Percentiles rank a stretch among this genome's conserved stretches.
phyloP scores from a whole-genome alignment of 495 filamentous ascomycete genomes.

The Melanomma pulvis-pyrius region DNA sequence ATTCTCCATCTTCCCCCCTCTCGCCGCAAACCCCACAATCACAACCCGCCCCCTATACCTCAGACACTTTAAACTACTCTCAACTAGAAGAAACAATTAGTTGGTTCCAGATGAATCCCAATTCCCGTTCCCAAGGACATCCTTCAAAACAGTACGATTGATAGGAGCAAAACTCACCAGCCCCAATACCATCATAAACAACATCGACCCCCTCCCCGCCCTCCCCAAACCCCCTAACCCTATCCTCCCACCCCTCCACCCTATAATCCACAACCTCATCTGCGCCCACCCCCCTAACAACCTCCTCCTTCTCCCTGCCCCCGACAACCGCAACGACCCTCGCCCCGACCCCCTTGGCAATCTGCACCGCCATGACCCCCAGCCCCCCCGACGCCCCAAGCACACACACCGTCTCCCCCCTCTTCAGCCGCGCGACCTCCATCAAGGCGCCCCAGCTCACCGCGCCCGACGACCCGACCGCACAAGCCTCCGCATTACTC shows the following conservation, averaged over 20 bases:
- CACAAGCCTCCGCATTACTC: constrained; percentile 31
- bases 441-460: constrained; percentile 24
- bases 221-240: constrained; percentile 24
- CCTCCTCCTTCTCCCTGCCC: constrained; percentile 21
- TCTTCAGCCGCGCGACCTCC: constrained; percentile 9
- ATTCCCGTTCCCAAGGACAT: too few relatives aligned
- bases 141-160: too few relatives aligned
- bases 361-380: constrained; percentile 36
- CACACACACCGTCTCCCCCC: constrained; percentile 25
- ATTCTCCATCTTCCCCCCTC: constrained; percentile 45
- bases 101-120: too few relatives aligned
- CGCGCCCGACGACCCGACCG: constrained; percentile 28
- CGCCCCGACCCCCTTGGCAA: constrained; percentile 31
- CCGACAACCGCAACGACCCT: constrained; percentile 31
- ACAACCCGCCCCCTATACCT: constrained; percentile 38
- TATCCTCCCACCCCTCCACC: constrained; percentile 28
- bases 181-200: constrained; percentile 37
- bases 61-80: constrained; percentile 36
- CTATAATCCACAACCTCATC: constrained; percentile 32
- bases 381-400: constrained; percentile 32
- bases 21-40: constrained; percentile 44
- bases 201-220: constrained; percentile 35
- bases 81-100: too few relatives aligned
- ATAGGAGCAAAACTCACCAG: neutral
- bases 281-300: constrained; percentile 25